Evolutionary conservation across 2,329 filamentous ascomycete genomes (phyloP).

Genomic region (Periconia sp.): DNA sequence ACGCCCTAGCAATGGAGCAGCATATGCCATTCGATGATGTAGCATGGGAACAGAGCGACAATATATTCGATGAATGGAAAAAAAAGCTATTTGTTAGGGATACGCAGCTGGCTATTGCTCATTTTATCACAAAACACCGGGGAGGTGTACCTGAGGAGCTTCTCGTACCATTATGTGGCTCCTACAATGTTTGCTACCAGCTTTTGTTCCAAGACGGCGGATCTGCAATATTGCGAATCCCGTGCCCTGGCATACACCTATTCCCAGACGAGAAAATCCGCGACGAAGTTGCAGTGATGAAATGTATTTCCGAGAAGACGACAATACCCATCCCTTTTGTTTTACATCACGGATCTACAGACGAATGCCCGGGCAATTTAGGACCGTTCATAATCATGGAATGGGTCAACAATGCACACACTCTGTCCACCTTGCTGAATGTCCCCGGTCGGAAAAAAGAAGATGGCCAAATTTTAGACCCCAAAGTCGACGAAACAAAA

Average conservation of each 20-base stretch:
- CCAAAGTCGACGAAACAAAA: slow-evolving; percentile 27
- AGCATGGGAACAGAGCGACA: too few species aligned
- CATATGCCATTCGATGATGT: too few species aligned
- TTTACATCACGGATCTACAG: slow-evolving; percentile 2
- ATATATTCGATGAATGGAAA: not conserved
- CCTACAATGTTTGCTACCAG: not conserved
- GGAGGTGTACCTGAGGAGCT: not conserved
- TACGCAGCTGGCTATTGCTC: not conserved
- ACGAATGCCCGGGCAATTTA: slow-evolving; percentile 14
- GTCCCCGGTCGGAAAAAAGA: slow-evolving; percentile 7
- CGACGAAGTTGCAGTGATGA: slow-evolving; percentile 11
- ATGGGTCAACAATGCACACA: slow-evolving; percentile 16
- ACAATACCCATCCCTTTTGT: slow-evolving; percentile 10
- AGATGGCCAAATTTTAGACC: slow-evolving; percentile 35
- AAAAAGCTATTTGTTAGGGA: not conserved
- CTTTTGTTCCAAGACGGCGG: not conserved
- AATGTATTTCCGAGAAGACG: slow-evolving; percentile 8
- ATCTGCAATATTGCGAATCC: slow-evolving; percentile 1
- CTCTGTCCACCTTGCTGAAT: slow-evolving; percentile 27
- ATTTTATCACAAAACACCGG: not conserved
- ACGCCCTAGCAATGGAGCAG: too few species aligned
- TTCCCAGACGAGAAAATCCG: slow-evolving; percentile 7
- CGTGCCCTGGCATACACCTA: slow-evolving; percentile 2
- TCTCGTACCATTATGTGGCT: not conserved
- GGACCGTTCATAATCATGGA: slow-evolving; percentile 43